Conservation (phyloP, 1,284 basidiomycete species). For the Ganoderma multipileum region DNA sequence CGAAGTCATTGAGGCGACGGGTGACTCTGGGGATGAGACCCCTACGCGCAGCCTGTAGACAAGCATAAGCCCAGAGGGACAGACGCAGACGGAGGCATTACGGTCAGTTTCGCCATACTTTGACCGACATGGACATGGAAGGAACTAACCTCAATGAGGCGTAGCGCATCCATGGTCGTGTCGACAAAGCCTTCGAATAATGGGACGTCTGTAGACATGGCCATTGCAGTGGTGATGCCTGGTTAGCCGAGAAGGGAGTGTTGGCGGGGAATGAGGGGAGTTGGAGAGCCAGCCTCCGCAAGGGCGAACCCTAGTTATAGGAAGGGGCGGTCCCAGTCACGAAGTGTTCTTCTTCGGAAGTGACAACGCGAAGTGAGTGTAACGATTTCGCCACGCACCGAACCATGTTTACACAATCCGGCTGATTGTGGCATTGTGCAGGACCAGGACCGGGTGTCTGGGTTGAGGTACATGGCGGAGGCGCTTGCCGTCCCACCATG, state of each 20-base stretch:
- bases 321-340: conserved; percentile 23
- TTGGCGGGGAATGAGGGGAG: conserved; percentile 15
- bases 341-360: conserved; percentile 24
- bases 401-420: conserved; percentile 26
- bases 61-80: conserved; percentile 13
- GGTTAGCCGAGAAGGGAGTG: neutral
- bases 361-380: conserved; percentile 28
- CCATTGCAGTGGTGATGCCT: conserved; percentile 17
- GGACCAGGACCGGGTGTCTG: conserved; percentile 20
- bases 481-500: conserved; percentile 2
- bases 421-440: conserved; percentile 21
- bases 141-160: conserved; percentile 57
- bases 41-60: conserved; percentile 68
- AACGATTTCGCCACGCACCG: conserved; percentile 27
- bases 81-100: neutral
- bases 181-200: conserved; percentile 73
- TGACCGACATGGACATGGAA: neutral
- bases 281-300: conserved; percentile 12
- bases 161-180: conserved; percentile 79
- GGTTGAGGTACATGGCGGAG: conserved; percentile 19
- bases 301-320: conserved; percentile 22
- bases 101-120: neutral
- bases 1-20: conserved; percentile 78
- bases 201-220: conserved; percentile 28
- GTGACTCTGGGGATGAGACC: conserved; percentile 79